phyloP scores from a whole-genome alignment of 371 early-diverging fungal species.

The Mucor sp. region DNA sequence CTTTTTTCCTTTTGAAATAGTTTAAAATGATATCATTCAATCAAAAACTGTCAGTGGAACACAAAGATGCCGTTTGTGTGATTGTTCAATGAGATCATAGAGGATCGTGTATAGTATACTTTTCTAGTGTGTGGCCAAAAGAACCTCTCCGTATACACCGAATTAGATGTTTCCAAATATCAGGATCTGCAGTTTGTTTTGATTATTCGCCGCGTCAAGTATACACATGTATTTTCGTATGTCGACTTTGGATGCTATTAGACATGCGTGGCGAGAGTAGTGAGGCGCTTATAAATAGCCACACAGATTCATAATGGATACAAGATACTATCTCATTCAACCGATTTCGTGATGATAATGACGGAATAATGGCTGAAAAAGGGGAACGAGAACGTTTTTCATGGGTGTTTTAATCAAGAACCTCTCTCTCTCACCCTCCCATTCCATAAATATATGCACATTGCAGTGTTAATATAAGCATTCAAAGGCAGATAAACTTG shows the following conservation, averaged over 20 bases:
- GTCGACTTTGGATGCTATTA: neutral
- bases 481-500: neutral
- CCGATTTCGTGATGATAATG: neutral
- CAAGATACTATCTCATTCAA: neutral
- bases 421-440: neutral
- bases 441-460: neutral
- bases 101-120: neutral
- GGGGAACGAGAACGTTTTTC: neutral
- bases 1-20: neutral
- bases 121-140: no score
- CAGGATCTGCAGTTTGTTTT: neutral
- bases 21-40: neutral
- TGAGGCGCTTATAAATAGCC: neutral
- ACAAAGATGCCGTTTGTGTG: neutral
- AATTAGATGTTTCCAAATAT: neutral
- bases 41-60: neutral
- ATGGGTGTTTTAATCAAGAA: neutral
- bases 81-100: neutral
- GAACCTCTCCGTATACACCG: neutral
- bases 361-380: neutral
- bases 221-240: neutral
- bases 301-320: neutral
- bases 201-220: conserved; percentile 4
- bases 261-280: neutral
- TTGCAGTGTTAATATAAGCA: neutral